Evolutionary conservation across 192 early-diverging fungal genomes (phyloP).

Genomic region (Rhizoclosmatium sp.): DNA sequence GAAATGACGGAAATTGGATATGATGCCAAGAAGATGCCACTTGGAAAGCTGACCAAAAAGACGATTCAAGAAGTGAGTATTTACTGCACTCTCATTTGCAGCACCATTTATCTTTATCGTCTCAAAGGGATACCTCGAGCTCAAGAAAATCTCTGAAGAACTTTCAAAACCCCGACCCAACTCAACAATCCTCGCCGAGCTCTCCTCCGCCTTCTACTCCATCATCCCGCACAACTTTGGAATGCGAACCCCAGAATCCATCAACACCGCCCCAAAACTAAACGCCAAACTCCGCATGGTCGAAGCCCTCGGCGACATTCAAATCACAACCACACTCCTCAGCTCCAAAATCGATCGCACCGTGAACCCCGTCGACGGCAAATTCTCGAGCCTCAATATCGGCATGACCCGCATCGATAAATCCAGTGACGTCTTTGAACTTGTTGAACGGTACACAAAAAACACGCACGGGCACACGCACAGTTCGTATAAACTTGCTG

Average conservation of each 20-base stretch:
- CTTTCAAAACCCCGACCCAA: slow-evolving; percentile 17
- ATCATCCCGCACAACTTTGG: slow-evolving; percentile 77
- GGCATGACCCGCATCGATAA: slow-evolving; percentile 63
- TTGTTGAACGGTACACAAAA: slow-evolving; percentile 66
- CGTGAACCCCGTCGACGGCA: slow-evolving; percentile 66
- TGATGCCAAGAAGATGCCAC: slow-evolving; percentile 76
- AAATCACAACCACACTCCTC: slow-evolving; percentile 68
- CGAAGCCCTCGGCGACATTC: slow-evolving; percentile 71
- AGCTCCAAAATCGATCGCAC: slow-evolving; percentile 50
- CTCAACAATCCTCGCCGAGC: background rate
- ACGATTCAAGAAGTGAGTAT: slow-evolving; percentile 59
- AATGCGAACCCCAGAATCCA: slow-evolving; percentile 53
- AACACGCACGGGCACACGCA: slow-evolving; percentile 76
- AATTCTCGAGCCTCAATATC: slow-evolving; percentile 66
- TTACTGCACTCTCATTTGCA: background rate
- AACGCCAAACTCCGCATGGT: slow-evolving; percentile 72
- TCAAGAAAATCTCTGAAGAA: slow-evolving; percentile 64
- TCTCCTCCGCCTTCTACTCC: slow-evolving; percentile 57
- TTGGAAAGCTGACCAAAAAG: slow-evolving; percentile 75
- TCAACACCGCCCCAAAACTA: slow-evolving; percentile 54
- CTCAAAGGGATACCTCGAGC: slow-evolving; percentile 58
- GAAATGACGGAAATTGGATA: slow-evolving; percentile 75
- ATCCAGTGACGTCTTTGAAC: slow-evolving; percentile 58
- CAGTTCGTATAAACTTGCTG: slow-evolving; percentile 44
- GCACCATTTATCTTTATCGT: background rate